These are phyloP conservation scores for Crithidia mellificae DNA, from an alignment of 208 protist species.

Conservation along the genomic window DNA sequence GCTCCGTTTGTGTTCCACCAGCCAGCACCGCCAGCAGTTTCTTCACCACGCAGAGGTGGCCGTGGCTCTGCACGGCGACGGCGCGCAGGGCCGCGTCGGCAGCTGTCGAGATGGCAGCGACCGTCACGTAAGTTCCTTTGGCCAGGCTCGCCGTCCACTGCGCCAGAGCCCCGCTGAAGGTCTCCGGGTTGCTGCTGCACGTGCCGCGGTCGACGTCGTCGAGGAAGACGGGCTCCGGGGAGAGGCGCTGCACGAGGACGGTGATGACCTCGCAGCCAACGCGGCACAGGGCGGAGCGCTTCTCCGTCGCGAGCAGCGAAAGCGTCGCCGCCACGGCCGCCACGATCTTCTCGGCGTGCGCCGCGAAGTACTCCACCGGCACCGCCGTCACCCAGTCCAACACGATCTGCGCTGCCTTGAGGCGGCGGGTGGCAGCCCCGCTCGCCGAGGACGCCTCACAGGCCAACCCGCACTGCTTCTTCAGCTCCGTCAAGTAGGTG, in stretches of 20 bases:
- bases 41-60: slow-evolving; percentile 43
- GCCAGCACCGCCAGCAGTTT: slow-evolving; percentile 50
- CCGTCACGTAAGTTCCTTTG: slow-evolving; percentile 79
- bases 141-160: slow-evolving; percentile 59
- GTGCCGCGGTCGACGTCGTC: slow-evolving; percentile 28
- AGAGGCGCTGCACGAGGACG: slow-evolving; percentile 44
- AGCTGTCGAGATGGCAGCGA: slow-evolving; percentile 71
- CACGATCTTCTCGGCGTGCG: slow-evolving; percentile 28
- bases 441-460: slow-evolving; percentile 17
- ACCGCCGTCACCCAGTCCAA: slow-evolving; percentile 57
- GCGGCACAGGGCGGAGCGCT: slow-evolving; percentile 80
- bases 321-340: slow-evolving; percentile 36
- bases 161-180: slow-evolving; percentile 32
- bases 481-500: slow-evolving; percentile 29
- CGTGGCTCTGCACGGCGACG: slow-evolving; percentile 60
- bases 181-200: slow-evolving; percentile 22
- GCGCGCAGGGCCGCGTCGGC: slow-evolving; percentile 67
- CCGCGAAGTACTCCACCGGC: slow-evolving; percentile 32
- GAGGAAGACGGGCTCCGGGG: slow-evolving; percentile 34
- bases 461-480: slow-evolving; percentile 23
- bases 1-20: slow-evolving; percentile 70
- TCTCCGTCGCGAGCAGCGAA: slow-evolving; percentile 54
- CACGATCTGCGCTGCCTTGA: slow-evolving; percentile 56
- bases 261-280: slow-evolving; percentile 60
- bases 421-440: slow-evolving; percentile 33